Evolutionary conservation across 805 yeast species (phyloP).

Genomic region (Schwanniomyces yamadae): DNA sequence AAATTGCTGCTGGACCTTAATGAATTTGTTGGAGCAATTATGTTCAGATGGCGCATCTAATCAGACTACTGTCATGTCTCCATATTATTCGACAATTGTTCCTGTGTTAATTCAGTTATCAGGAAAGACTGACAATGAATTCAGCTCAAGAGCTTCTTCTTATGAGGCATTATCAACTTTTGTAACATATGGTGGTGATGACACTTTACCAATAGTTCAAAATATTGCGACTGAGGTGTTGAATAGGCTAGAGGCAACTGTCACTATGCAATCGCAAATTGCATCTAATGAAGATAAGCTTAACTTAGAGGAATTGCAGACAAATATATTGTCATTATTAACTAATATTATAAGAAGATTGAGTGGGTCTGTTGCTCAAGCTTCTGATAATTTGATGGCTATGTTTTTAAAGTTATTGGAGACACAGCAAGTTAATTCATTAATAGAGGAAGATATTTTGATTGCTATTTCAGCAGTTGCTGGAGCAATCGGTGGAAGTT

Average conservation of each 20-base stretch:
- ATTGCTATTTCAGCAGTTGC: slow-evolving; percentile 91
- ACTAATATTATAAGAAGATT: slow-evolving; percentile 84
- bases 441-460: slow-evolving; percentile 92
- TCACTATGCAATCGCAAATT: slow-evolving; percentile 54
- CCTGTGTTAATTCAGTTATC: slow-evolving; percentile 71
- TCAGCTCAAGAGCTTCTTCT: slow-evolving; percentile 90
- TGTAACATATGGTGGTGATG: slow-evolving; percentile 71
- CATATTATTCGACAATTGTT: slow-evolving; percentile 65
- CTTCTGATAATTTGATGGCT: slow-evolving; percentile 82
- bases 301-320: slow-evolving; percentile 84
- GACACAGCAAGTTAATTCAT: slow-evolving; percentile 56
- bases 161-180: slow-evolving; percentile 87
- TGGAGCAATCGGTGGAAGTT: slow-evolving; percentile 68
- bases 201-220: slow-evolving; percentile 66
- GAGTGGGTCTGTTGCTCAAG: slow-evolving; percentile 59
- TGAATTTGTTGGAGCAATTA: slow-evolving; percentile 85
- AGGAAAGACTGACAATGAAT: slow-evolving; percentile 75
- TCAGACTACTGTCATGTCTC: slow-evolving; percentile 65
- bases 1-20: slow-evolving; percentile 97
- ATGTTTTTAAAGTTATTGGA: slow-evolving; percentile 70
- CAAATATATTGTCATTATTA: slow-evolving; percentile 72
- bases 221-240: slow-evolving; percentile 74
- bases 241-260: slow-evolving; percentile 68
- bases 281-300: slow-evolving; percentile 68
- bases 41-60: slow-evolving; percentile 49